Evolutionary conservation across 331 rosid species (phyloP).

Genomic region (Dryas integrifolia): DNA sequence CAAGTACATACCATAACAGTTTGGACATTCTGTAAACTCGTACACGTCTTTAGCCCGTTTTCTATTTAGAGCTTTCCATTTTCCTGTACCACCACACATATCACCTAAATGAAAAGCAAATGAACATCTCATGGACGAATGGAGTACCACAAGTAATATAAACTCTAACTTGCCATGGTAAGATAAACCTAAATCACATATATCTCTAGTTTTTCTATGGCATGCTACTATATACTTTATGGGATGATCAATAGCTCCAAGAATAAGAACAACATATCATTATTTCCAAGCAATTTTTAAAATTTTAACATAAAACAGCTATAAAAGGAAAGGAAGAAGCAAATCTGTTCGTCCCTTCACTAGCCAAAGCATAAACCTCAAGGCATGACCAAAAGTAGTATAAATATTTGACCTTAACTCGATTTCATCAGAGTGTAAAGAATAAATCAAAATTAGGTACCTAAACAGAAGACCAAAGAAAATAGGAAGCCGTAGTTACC

Average conservation of each 20-base stretch:
- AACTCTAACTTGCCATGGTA: background rate
- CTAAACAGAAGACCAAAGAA: background rate
- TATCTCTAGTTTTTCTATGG: background rate
- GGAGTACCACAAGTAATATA: background rate
- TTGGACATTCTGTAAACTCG: constrained; percentile 95
- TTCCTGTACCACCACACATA: constrained; percentile 99
- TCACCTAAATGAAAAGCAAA: constrained; percentile 72
- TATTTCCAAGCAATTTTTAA: background rate
- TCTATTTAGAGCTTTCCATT: constrained; percentile 98
- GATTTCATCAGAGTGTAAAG: background rate
- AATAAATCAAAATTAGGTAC: background rate
- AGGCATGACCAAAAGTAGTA: background rate
- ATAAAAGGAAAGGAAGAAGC: background rate
- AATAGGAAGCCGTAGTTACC: background rate
- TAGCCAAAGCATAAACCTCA: background rate
- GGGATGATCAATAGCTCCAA: background rate
- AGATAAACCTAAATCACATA: background rate
- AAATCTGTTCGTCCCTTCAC: background rate
- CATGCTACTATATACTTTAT: background rate
- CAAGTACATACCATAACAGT: constrained; percentile 77
- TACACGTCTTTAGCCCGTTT: constrained; percentile 95
- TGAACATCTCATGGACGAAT: constrained; percentile 19
- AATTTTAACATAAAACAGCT: background rate
- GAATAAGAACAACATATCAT: background rate
- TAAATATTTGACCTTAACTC: background rate